These are phyloP conservation scores for Fusarium sp. DNA, from an alignment of 2,329 filamentous ascomycete genomes.

Conservation along the genomic window DNA sequence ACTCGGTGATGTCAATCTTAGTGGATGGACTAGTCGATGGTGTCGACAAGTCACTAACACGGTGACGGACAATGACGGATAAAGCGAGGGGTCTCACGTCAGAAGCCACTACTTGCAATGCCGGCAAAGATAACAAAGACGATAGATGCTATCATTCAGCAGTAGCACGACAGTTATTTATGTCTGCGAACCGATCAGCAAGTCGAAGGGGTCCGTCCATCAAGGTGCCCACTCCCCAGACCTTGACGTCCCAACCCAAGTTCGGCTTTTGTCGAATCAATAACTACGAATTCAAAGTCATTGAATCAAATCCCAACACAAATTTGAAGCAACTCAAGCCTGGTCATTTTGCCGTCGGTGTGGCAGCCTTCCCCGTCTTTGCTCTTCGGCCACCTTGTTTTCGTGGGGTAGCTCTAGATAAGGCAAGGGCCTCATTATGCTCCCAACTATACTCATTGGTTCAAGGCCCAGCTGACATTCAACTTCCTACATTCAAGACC, in stretches of 20 bases:
- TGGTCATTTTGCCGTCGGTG: slow-evolving; percentile 12
- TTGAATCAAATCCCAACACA: slow-evolving; percentile 21
- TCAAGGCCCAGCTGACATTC: background rate
- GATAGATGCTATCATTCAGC: background rate
- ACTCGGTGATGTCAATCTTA: slow-evolving; percentile 26
- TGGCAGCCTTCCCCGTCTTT: background rate
- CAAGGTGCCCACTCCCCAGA: slow-evolving; percentile 43
- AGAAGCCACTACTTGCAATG: slow-evolving; percentile 23
- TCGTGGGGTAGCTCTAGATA: slow-evolving; percentile 3
- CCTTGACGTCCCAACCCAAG: slow-evolving; percentile 32
- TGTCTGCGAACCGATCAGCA: slow-evolving; percentile 31
- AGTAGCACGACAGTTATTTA: slow-evolving; percentile 36
- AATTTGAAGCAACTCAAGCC: slow-evolving; percentile 11
- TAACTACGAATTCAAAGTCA: slow-evolving; percentile 15
- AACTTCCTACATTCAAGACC: background rate
- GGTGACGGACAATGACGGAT: slow-evolving; percentile 26
- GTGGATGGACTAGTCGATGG: slow-evolving; percentile 17
- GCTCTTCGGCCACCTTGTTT: slow-evolving; percentile 6
- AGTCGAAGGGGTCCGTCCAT: slow-evolving; percentile 36
- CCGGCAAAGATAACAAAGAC: slow-evolving; percentile 21
- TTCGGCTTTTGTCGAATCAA: slow-evolving; percentile 37
- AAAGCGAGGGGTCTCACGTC: slow-evolving; percentile 34
- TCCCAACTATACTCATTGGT: background rate
- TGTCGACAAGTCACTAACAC: slow-evolving; percentile 21
- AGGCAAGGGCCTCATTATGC: background rate